Conservation (phyloP, 1,284 basidiomycete genomes). For the Cystobasidium sp. region DNA sequence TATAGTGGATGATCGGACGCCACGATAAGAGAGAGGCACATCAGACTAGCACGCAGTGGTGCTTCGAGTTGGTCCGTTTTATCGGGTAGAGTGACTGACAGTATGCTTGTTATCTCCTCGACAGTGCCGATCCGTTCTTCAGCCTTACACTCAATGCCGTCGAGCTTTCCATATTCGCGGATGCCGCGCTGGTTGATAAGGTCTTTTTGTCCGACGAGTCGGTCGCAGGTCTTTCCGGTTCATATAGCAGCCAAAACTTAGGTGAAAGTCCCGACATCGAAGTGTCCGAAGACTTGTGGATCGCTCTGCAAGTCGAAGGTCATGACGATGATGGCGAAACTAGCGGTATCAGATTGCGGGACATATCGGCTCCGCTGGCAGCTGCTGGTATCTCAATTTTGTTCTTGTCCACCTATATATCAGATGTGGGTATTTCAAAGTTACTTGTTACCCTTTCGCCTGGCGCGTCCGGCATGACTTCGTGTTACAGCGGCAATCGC, state of each 20-base stretch:
- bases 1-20: conserved; percentile 7
- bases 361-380: conserved; percentile 49
- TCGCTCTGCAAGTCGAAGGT: conserved; percentile 49
- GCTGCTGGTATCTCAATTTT: conserved; percentile 49
- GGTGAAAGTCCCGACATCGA: conserved; percentile 14
- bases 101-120: background rate
- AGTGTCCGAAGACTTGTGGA: conserved; percentile 46
- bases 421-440: conserved; percentile 7
- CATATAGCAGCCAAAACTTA: background rate
- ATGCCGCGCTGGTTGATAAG: conserved; percentile 39
- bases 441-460: too few relatives aligned
- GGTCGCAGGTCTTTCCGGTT: background rate
- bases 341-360: conserved; percentile 47
- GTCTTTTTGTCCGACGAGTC: conserved; percentile 35
- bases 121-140: conserved; percentile 49
- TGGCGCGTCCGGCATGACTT: too few relatives aligned
- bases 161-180: conserved; percentile 50
- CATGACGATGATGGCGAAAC: conserved; percentile 47
- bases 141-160: conserved; percentile 48
- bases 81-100: background rate
- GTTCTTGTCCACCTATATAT: conserved; percentile 49
- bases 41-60: background rate
- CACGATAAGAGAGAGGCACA: conserved; percentile 1
- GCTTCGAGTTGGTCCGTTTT: too few relatives aligned
- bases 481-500: too few relatives aligned